Evolutionary conservation across 78 protist species (phyloP), one percentile per base, ranked within the genome.

Genomic region (Chrysochromulina tobinii): DNA sequence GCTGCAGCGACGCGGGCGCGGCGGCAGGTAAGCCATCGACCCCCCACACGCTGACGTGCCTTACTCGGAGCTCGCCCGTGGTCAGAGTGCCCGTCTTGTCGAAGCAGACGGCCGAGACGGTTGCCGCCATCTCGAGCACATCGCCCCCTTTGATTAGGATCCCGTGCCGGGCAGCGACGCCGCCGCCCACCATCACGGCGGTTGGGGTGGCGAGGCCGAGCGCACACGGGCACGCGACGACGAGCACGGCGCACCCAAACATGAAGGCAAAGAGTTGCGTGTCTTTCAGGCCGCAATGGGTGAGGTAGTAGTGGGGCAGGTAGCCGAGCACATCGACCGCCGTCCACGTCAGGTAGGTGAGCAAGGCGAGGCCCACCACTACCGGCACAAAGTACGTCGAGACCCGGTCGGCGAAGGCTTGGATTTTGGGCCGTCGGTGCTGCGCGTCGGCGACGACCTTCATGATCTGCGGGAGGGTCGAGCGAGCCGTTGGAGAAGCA

Each of bases 151-250:
- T 97, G 81, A 98, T 95, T 50, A 97, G 95, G 57, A 97, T 77
- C 53, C 98, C 98, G n/a, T 20, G 48, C 55, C 89, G 61, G 54
- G 93, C 89, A 20, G 96, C 98, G 67, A 96, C 96, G 79, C 98
- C 99, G 14, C 96, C 93, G 51, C 98, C 98, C 27, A 97, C 98
- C 97, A 97, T 96, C 51, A 97, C 95, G 23, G 98, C 98, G 1
- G 98, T 98, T 11, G 99, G 99, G 0, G 98, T 97, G 25, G 99
- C 99, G 27, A 92, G 91, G 50, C 92, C 87, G 67, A 89, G 87
- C 27, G 87, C 68, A 59, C 98, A 98, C 6, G 99, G 99, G 93
- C 99, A 98, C n/a, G 98, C 96, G 68, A 98, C 91, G 20, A 96
- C 98, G 61, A 96, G 89, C 0, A 95, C 96, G 20, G 97, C 84